A percentile compares a stretch with the other conserved stretches of the same genome.
Conservation (phyloP, 2,329 filamentous ascomycete genomes). For the Cladobotryum mycophilum region DNA sequence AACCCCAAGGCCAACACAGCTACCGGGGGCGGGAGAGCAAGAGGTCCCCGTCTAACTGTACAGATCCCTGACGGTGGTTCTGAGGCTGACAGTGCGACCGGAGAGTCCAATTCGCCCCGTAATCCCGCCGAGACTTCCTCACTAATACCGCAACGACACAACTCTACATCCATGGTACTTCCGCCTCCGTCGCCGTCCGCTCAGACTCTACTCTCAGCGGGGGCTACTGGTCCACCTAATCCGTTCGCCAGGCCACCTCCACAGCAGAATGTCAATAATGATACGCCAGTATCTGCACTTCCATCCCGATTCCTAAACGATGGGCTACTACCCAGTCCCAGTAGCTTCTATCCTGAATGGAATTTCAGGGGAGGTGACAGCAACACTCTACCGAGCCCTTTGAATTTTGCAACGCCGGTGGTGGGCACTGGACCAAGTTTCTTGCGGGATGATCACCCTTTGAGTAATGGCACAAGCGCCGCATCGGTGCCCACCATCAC, state of each 20-base stretch:
- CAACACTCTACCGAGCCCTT: constrained; percentile 84
- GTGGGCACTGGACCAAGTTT: constrained; percentile 57
- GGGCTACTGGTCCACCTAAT: constrained; percentile 87
- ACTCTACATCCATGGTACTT: constrained; percentile 67
- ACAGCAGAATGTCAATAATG: constrained; percentile 52
- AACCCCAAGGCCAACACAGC: constrained; percentile 54
- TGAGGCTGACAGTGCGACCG: constrained; percentile 67
- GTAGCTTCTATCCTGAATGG: constrained; percentile 90
- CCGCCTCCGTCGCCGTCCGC: constrained; percentile 91
- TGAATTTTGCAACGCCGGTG: constrained; percentile 85
- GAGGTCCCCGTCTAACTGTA: constrained; percentile 75
- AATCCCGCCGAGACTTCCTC: constrained; percentile 54
- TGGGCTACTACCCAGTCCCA: constrained; percentile 83
- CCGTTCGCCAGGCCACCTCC: constrained; percentile 86
- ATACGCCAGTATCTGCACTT: constrained; percentile 83
- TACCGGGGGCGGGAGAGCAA: constrained; percentile 64
- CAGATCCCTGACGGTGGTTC: constrained; percentile 92
- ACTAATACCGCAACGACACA: constrained; percentile 43
- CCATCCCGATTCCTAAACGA: constrained; percentile 87
- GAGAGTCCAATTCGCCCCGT: constrained; percentile 60
- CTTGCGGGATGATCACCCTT: constrained; percentile 46
- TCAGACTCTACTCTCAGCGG: constrained; percentile 78
- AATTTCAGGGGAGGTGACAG: constrained; percentile 65
- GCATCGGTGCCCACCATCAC: constrained; percentile 9
- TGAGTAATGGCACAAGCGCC: constrained; percentile 12